Conservation (phyloP, 345 rosid genomes). For the Aurinia saxatilis region DNA sequence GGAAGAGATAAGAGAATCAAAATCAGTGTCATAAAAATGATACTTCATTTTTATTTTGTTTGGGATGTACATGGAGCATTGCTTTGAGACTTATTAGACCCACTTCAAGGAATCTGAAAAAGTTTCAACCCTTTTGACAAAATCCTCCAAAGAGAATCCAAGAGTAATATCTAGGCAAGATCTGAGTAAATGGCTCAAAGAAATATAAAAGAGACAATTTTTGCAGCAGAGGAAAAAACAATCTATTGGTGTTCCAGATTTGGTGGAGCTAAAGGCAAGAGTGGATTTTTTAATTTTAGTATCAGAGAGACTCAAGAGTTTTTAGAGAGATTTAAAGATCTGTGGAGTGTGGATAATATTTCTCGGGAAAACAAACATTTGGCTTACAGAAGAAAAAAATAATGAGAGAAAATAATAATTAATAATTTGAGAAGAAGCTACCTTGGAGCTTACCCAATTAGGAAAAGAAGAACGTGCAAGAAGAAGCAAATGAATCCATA, state of each 20-base stretch:
- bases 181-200: conserved; percentile 4
- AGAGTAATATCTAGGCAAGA: conserved; percentile 22
- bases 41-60: conserved; percentile 8
- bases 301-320: conserved; percentile 24
- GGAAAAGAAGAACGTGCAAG: conserved; percentile 25
- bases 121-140: conserved; percentile 11
- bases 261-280: conserved; percentile 28
- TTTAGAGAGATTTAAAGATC: conserved; percentile 23
- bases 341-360: conserved; percentile 20
- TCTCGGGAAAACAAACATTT: conserved; percentile 29
- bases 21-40: conserved; percentile 2
- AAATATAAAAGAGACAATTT: neutral
- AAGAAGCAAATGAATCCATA: conserved; percentile 19
- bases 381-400: neutral
- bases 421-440: conserved; percentile 14
- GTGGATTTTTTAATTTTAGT: too few species aligned
- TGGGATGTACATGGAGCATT: conserved; percentile 12
- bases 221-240: conserved; percentile 9
- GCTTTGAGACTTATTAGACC: neutral
- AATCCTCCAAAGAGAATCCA: neutral
- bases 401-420: neutral
- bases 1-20: conserved; percentile 14
- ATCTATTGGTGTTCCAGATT: conserved; percentile 24
- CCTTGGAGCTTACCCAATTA: conserved; percentile 32
- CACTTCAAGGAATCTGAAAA: conserved; percentile 28